Evolutionary conservation across 176 grass and related monocot genomes (phyloP), one percentile per base, ranked within the genome.

Genomic region (Zoysia japonica): DNA sequence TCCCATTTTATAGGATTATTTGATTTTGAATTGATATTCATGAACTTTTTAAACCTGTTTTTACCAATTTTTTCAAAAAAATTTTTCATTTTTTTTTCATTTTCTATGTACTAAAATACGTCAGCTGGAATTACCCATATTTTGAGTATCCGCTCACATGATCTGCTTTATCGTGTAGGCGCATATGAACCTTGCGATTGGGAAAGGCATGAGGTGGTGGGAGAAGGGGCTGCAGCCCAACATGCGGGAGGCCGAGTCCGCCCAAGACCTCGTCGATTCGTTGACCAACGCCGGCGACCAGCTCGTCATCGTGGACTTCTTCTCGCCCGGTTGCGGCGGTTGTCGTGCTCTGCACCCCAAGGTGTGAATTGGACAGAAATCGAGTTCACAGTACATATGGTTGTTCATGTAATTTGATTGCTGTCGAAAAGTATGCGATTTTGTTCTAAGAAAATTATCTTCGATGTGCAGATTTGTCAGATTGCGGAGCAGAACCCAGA

Each of bases 271-370:
- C 36, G 90, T 87, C 51, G 84, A 86, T 36, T 89, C 90, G 2
- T 61, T 99, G 68, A 42, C 47, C 60, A 89, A 91, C 71, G 88
- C 90, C 16, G 96, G 90, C 4, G 88, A 99, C 79, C 78, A 63
- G 62, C 96, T 99, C 19, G 90, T 96, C 17, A 72, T 99, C 8
- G 86, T 91, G 46, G 92, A 99, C 84, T 96, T 99, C 72, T 99
- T 95, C 82, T 95, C 96, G 67, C 96, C 96, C 12, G 88, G 92
- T 12, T 99, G 96, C 76, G 92, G 84, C 48, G 96, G 96, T 16
- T 95, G 96, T 72, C 89, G 91, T 82, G 80, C 96, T 55, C 88
- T 99, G 35, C 96, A 99, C 83, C 96, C 96, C 4, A 99, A 99
- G 88, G 96, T 99, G 76, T 56, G 49, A 41, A 5, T 11, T n/a